Evolutionary conservation across 2,329 filamentous ascomycete species (phyloP), one percentile per base, ranked within the genome.

Genomic region (Nannizziopsis arthrosporioides): DNA sequence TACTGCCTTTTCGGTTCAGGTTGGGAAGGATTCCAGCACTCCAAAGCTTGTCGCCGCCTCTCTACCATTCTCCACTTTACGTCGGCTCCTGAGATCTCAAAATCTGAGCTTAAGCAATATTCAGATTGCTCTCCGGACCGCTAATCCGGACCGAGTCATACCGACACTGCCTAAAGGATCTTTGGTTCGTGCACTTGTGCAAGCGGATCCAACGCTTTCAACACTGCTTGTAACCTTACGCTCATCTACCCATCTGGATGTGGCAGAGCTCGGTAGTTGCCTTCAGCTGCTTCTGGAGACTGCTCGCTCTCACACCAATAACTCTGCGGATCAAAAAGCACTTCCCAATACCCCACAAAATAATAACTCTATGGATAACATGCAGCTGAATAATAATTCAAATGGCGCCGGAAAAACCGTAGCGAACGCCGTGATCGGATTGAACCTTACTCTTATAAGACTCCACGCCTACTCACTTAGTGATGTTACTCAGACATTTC

Each of bases 11-110:
- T 55, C 59, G 1, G 46, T 62, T 11, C 48, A 57, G 22, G 53
- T 58, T 11, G 36, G 53, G 12, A 49, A 35, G 10, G 60, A 62
- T 34, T 38, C 45, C 14, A 59, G 55, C 7, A 44, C 55, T 0
- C 54, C 63, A 1, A 61, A 55, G 41, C 55, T 68, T 11, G 57
- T 53, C 14, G 55, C 67, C 47, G 55, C 51, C 4, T 51, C 69
- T n/a, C 66, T 66, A 57, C 67, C 68, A 2, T 52, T 56, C 4
- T 52, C 53, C 12, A 68, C 66, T 8, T 67, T 68, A 44, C 52
- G 63, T 30, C 72, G 68, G 68, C 61, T 73, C 10, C 61, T 68
- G 40, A 54, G 60, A 10, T 49, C 62, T 6, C 65, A 68, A 14
- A 60, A 68, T 22, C 49, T 73, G 3, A 66, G 60, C 12, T 48